Percentiles rank a stretch among this genome's conserved stretches.
These are phyloP conservation scores for Hypocrella siamensis DNA, from an alignment of 2,329 filamentous ascomycete species.

Conservation along the genomic window DNA sequence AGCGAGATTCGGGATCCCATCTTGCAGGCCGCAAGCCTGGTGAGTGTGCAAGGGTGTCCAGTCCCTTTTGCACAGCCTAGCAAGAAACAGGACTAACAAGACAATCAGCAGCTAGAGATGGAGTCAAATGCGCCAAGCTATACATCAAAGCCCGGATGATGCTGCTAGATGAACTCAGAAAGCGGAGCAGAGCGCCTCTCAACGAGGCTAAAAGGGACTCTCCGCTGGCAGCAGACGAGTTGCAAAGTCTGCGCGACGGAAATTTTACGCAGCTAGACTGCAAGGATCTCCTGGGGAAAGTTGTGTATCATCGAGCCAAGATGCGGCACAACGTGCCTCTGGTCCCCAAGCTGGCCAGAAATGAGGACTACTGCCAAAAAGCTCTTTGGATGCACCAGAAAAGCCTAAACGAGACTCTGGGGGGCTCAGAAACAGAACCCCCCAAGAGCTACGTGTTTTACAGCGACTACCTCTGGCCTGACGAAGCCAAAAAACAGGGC, in stretches of 20 bases:
- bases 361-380: neutral
- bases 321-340: neutral
- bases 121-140: neutral
- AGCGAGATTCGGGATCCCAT: no score
- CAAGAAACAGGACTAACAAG: neutral
- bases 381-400: neutral
- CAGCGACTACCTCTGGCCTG: conserved; percentile 1
- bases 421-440: neutral
- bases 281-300: neutral
- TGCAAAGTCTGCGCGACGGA: neutral
- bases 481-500: conserved; percentile 1
- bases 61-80: neutral
- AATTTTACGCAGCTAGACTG: neutral
- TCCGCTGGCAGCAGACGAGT: neutral
- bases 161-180: neutral
- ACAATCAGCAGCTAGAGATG: neutral
- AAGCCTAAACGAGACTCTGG: neutral
- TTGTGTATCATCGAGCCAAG: neutral
- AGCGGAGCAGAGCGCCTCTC: neutral
- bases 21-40: no score
- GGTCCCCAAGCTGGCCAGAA: neutral
- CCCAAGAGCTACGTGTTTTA: neutral
- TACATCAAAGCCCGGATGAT: neutral
- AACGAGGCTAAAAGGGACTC: neutral
- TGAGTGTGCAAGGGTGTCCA: no score